Percentiles rank a stretch among this genome's conserved stretches.
These are phyloP conservation scores for Urtica urens DNA, from an alignment of 306 rosid species.

Conservation along the genomic window DNA sequence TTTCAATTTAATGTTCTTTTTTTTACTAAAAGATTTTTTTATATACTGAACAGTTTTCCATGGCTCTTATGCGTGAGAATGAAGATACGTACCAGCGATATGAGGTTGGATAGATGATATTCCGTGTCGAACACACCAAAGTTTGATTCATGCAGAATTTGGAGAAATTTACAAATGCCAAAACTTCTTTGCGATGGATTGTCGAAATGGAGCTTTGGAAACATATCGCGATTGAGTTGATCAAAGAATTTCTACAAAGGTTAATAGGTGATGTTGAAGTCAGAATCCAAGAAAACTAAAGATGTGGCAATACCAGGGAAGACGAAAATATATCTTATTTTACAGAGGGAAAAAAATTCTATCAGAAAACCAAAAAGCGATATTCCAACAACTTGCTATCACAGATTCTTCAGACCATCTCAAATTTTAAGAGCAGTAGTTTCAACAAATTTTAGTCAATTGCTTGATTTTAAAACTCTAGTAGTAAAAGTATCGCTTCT, in stretches of 20 bases:
- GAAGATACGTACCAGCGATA: slow-evolving; percentile 48
- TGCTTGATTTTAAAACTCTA: too few relatives aligned
- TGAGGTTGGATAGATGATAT: slow-evolving; percentile 43
- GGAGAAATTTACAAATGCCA: slow-evolving; percentile 33
- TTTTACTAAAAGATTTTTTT: too few relatives aligned
- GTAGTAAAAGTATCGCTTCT: too few relatives aligned
- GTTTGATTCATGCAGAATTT: slow-evolving; percentile 50
- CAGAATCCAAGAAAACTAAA: too few relatives aligned
- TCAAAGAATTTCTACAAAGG: slow-evolving; percentile 37
- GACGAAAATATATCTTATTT: too few relatives aligned
- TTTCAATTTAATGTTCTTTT: too few relatives aligned
- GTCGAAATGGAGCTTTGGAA: slow-evolving; percentile 35
- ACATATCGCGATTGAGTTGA: slow-evolving; percentile 27
- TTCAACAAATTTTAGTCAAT: too few relatives aligned
- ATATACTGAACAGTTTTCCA: neutral
- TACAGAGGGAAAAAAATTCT: neutral
- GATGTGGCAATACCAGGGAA: too few relatives aligned
- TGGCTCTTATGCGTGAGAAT: neutral
- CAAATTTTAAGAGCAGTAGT: too few relatives aligned
- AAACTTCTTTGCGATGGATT: slow-evolving; percentile 32
- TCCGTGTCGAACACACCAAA: slow-evolving; percentile 56
- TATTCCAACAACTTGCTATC: too few relatives aligned
- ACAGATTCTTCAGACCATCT: neutral
- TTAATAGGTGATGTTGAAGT: neutral
- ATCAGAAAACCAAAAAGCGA: slow-evolving; percentile 1